phyloP scores from a whole-genome alignment of 2,329 filamentous ascomycete species.

The Bipolaris zeicola region DNA sequence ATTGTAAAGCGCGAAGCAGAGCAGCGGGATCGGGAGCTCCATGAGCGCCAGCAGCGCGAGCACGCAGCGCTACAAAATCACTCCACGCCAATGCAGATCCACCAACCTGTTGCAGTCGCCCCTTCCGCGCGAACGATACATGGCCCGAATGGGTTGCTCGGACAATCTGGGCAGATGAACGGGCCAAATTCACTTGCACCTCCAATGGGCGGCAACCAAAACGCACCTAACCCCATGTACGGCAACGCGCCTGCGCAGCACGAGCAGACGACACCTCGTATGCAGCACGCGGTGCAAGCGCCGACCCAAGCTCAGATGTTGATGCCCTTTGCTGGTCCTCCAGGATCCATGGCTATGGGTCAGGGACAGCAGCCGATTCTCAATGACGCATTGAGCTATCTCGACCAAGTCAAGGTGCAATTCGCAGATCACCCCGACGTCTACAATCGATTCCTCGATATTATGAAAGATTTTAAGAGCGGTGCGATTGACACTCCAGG shows the following conservation, averaged over 20 bases:
- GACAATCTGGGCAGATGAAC: constrained; percentile 59
- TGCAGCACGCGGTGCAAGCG: constrained; percentile 66
- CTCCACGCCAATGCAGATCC: constrained; percentile 84
- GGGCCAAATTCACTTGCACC: constrained; percentile 55
- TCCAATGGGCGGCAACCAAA: constrained; percentile 64
- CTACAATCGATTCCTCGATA: constrained; percentile 95
- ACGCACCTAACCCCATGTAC: constrained; percentile 68
- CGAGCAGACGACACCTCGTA: constrained; percentile 58
- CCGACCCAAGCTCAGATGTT: constrained; percentile 60
- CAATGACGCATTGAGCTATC: constrained; percentile 87
- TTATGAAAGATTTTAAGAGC: constrained; percentile 99
- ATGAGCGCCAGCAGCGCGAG: constrained; percentile 64
- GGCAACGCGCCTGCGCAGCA: constrained; percentile 70
- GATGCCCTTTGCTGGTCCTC: constrained; percentile 54
- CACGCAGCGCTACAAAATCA: constrained; percentile 83
- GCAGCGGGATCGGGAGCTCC: constrained; percentile 63
- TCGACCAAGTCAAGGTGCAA: constrained; percentile 98
- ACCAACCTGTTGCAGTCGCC: constrained; percentile 84
- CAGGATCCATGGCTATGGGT: constrained; percentile 63
- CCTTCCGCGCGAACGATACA: constrained; percentile 81
- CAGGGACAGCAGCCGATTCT: constrained; percentile 86
- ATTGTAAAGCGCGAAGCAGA: constrained; percentile 52
- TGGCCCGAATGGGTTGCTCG: constrained; percentile 84
- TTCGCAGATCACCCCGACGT: constrained; percentile 97
- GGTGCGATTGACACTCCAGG: constrained; percentile 98